Base-by-base conservation (phyloP, 2,329 filamentous ascomycete species). In the Mycosphaerella sp. region DNA sequence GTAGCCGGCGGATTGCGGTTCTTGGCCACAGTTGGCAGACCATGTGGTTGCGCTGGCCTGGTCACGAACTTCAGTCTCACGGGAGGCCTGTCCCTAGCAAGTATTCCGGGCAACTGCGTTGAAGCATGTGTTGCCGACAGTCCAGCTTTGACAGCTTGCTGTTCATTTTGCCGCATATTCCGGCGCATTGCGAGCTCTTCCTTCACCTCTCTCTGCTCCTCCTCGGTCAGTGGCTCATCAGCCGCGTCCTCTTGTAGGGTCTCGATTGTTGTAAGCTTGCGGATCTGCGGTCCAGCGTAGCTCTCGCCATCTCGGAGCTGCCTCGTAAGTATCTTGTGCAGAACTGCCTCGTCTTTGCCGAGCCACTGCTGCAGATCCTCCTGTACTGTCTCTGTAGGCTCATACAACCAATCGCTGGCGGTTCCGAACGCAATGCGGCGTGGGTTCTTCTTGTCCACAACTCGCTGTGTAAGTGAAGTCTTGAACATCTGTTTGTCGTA, bases 371-470 rank as follows among this genome's bases (percentile, higher is more conserved):
- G 63, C 2, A 59, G 35, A 43, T 82, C 75, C 39, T 79, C 63
- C 42, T 79, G 74, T 5, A 66, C 53, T 1, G 81, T 72, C 0
- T 76, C 64, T 47, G 73, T 75, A 0, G 86, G 81, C 36, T 74
- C 70, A 32, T 77, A 78, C n/a, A 89, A 73, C 60, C 83, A 81
- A 1, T 81, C 75, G 1, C 68, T 55, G 10, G 61, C 50, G 42
- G 64, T 73, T 45, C 78, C 79, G 16, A 76, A 75, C 0, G 86
- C 82, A 66, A 76, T 80, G 6, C 85, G 81, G n/a, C 82, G 70
- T 0, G 85, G 82, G 44, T 87, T 88, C 69, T 86, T 88, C 65
- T 88, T 84, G 69, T 96, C 90, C 3, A 96, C 84, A 1, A 95
- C 86, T 12, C 87, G 81, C 35, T 79, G 81, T 3, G 87, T 81